These are phyloP conservation scores for Cryptomeria japonica DNA, from an alignment of 75 land plant species.

Conservation along the genomic window DNA sequence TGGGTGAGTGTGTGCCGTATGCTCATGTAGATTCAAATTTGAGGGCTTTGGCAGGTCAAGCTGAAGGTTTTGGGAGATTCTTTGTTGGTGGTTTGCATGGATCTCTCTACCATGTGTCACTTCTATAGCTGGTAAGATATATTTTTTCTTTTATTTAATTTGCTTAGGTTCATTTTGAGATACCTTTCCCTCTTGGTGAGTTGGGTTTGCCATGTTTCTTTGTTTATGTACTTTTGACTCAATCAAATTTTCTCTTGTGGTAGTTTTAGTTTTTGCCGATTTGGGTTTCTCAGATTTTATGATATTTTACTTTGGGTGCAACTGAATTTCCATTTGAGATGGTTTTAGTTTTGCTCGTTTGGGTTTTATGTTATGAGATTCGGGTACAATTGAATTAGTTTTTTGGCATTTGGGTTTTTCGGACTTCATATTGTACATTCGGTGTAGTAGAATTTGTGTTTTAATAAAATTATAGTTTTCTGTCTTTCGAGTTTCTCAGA, in stretches of 20 bases:
- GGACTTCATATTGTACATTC: neutral
- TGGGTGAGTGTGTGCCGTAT: slow-evolving; percentile 50
- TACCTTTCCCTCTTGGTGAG: neutral
- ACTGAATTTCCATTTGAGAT: neutral
- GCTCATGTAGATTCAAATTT: slow-evolving; percentile 58
- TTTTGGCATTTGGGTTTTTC: neutral
- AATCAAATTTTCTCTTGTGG: no score
- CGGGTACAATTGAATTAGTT: neutral
- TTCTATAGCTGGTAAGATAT: slow-evolving; percentile 56
- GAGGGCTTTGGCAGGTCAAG: slow-evolving; percentile 74
- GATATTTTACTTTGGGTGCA: neutral
- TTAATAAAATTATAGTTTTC: neutral
- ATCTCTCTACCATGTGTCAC: slow-evolving; percentile 66
- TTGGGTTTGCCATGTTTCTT: neutral
- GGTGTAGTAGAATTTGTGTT: neutral
- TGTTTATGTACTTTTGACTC: neutral
- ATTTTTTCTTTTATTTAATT: neutral
- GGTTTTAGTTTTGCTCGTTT: neutral
- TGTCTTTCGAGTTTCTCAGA: neutral
- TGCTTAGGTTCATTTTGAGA: neutral
- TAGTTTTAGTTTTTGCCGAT: neutral
- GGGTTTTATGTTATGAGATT: neutral
- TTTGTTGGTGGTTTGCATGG: slow-evolving; percentile 92
- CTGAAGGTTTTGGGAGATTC: slow-evolving; percentile 87
- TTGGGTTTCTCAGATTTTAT: neutral